phyloP scores from a whole-genome alignment of 2,329 filamentous ascomycete genomes.

The Cladosporium sphaerospermum region DNA sequence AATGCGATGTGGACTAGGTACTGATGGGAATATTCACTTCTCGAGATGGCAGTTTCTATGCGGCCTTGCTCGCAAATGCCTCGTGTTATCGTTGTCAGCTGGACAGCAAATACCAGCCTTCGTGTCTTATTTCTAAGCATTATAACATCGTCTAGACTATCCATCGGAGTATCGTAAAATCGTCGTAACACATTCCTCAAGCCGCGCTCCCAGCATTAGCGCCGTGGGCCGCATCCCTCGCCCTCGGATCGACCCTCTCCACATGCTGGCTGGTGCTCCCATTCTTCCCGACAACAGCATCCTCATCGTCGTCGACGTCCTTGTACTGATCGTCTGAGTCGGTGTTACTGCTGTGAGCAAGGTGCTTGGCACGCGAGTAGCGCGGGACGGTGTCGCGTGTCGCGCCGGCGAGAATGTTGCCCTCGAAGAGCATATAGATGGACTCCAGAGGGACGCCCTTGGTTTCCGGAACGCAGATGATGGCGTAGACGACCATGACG shows the following conservation, averaged over 20 bases:
- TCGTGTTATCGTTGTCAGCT: no score
- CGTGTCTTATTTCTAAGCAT: neutral
- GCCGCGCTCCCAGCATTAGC: conserved; percentile 8
- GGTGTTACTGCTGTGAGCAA: conserved; percentile 25
- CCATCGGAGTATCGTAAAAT: neutral
- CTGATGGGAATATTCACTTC: no score
- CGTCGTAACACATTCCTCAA: neutral
- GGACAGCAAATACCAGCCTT: no score
- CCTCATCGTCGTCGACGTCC: conserved; percentile 25
- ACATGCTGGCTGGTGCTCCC: conserved; percentile 9
- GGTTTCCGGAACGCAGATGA: conserved; percentile 40
- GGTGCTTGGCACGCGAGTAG: conserved; percentile 31
- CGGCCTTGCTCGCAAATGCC: no score
- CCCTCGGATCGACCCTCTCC: conserved; percentile 4
- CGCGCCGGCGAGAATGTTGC: conserved; percentile 35
- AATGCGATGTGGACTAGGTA: no score
- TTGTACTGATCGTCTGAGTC: conserved; percentile 14
- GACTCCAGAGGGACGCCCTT: conserved; percentile 39
- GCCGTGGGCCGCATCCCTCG: conserved; percentile 8
- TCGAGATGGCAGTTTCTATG: no score
- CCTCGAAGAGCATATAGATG: conserved; percentile 38
- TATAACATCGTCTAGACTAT: neutral
- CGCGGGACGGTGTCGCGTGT: conserved; percentile 34
- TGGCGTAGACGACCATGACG: conserved; percentile 36
- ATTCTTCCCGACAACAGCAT: conserved; percentile 16